phyloP scores from a whole-genome alignment of 805 yeast genomes.

The Nakazawaea wyomingensis region DNA sequence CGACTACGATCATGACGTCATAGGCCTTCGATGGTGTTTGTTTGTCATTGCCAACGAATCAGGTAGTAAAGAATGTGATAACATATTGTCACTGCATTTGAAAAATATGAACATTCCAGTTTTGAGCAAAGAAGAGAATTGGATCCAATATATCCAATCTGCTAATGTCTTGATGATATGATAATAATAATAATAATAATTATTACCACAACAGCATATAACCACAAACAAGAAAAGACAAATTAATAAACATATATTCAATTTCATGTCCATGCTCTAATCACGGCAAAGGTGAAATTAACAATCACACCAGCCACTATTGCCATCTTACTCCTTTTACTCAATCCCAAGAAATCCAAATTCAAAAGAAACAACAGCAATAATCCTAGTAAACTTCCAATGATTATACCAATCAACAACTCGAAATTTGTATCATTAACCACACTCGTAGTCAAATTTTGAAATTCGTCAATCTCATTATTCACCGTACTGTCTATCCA shows the following conservation, averaged over 20 bases:
- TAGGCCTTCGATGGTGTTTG: conserved; percentile 10
- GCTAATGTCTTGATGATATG: not conserved
- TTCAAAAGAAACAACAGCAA: conserved; percentile 59
- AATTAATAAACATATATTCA: too few relatives aligned
- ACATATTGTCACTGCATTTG: not conserved
- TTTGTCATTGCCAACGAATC: conserved; percentile 1
- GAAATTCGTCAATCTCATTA: conserved; percentile 42
- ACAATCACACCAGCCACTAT: conserved; percentile 65
- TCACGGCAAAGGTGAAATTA: conserved; percentile 62
- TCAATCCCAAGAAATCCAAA: conserved; percentile 52
- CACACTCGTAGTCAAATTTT: conserved; percentile 28
- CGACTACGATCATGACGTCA: not conserved
- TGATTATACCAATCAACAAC: conserved; percentile 59
- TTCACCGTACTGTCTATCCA: conserved; percentile 81
- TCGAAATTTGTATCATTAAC: conserved; percentile 48
- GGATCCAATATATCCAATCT: conserved; percentile 4
- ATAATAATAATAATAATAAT: too few relatives aligned
- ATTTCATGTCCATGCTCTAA: conserved; percentile 38
- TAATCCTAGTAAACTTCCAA: conserved; percentile 76
- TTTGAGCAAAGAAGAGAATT: not conserved
- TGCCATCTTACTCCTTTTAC: conserved; percentile 60
- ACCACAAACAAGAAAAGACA: too few relatives aligned
- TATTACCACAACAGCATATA: too few relatives aligned
- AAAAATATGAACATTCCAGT: not conserved
- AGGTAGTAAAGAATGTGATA: not conserved